These are phyloP conservation scores for Saturnispora bothae DNA, from an alignment of 805 yeast species.

Conservation along the genomic window DNA sequence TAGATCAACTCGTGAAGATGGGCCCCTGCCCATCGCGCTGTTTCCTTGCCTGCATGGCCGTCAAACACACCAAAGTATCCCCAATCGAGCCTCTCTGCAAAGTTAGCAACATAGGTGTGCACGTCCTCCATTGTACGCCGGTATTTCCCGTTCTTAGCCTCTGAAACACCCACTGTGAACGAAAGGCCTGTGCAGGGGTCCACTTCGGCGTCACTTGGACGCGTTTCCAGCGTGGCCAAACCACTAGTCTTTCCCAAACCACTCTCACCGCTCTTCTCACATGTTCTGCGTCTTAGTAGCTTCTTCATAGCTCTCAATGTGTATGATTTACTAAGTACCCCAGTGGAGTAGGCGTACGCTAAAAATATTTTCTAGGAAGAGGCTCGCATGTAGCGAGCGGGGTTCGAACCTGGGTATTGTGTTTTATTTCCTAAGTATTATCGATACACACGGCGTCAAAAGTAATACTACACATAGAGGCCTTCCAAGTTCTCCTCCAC, in stretches of 20 bases:
- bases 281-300: not conserved
- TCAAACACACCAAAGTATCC: conserved; percentile 94
- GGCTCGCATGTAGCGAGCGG: too few relatives aligned
- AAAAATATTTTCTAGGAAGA: too few relatives aligned
- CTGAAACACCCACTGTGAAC: conserved; percentile 85
- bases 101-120: conserved; percentile 85
- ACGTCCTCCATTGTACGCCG: conserved; percentile 94
- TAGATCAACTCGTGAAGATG: conserved; percentile 65
- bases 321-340: too few relatives aligned
- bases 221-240: too few relatives aligned
- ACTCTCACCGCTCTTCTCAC: not conserved
- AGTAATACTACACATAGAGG: conserved; percentile 55
- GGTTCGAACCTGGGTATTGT: too few relatives aligned
- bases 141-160: conserved; percentile 69
- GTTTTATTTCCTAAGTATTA: too few relatives aligned
- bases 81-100: conserved; percentile 84
- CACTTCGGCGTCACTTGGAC: too few relatives aligned
- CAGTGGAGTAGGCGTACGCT: too few relatives aligned
- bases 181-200: conserved; percentile 49
- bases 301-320: too few relatives aligned
- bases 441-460: too few relatives aligned
- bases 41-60: conserved; percentile 92
- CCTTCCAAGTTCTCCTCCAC: conserved; percentile 95
- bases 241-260: too few relatives aligned
- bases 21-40: conserved; percentile 93